Evolutionary conservation across 2,329 filamentous ascomycete species (phyloP).

Genomic region (Fusarium sublunatum): DNA sequence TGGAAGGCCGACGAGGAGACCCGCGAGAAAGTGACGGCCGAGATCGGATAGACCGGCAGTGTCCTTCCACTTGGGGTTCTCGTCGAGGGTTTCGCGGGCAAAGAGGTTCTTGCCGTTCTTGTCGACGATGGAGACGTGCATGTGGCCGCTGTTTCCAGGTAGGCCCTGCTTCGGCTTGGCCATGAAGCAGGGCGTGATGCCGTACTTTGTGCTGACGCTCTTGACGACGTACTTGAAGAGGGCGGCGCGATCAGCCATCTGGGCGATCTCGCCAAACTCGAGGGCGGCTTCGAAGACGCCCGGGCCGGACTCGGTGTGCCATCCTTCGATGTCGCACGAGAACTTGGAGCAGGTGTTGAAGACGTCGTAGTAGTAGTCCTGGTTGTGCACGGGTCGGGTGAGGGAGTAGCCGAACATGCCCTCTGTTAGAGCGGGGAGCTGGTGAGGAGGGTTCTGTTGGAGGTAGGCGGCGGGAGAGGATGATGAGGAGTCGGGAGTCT

Average conservation of each 20-base stretch:
- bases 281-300: slow-evolving; percentile 96
- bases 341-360: slow-evolving; percentile 85
- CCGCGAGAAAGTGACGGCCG: slow-evolving; percentile 92
- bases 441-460: slow-evolving; percentile 74
- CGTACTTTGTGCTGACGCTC: slow-evolving; percentile 84
- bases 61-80: slow-evolving; percentile 77
- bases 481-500: slow-evolving; percentile 67
- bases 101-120: slow-evolving; percentile 86
- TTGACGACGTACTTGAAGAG: slow-evolving; percentile 97
- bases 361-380: slow-evolving; percentile 91
- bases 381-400: slow-evolving; percentile 86
- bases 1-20: slow-evolving; percentile 86
- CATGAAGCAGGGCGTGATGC: slow-evolving; percentile 98
- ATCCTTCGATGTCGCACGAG: slow-evolving; percentile 86
- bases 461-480: slow-evolving; percentile 81
- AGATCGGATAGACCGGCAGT: slow-evolving; percentile 85
- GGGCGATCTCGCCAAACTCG: slow-evolving; percentile 85
- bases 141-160: slow-evolving; percentile 94
- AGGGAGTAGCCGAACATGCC: slow-evolving; percentile 97
- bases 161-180: slow-evolving; percentile 92
- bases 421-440: slow-evolving; percentile 84
- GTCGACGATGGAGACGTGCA: slow-evolving; percentile 91
- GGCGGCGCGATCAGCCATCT: slow-evolving; percentile 91
- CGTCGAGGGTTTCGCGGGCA: slow-evolving; percentile 76
- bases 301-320: slow-evolving; percentile 94